phyloP scores from a whole-genome alignment of 176 grass and related monocot genomes.

The Thinopyrum elongatum region DNA sequence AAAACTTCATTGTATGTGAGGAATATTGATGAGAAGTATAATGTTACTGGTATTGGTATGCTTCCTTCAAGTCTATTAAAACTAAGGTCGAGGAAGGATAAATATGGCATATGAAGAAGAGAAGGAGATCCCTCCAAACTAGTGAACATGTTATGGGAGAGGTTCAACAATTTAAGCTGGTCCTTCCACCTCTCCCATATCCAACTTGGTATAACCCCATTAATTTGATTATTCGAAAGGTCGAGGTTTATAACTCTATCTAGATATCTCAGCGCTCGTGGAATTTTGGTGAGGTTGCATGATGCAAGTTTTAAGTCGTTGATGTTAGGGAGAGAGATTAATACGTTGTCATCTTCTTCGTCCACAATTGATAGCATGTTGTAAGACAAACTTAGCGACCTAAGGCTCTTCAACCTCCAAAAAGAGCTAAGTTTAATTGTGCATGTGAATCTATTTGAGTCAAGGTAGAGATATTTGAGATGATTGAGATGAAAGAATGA shows the following conservation, averaged over 20 bases:
- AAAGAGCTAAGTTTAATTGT: neutral
- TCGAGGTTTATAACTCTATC: neutral
- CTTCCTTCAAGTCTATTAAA: neutral
- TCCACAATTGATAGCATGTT: slow-evolving; percentile 7
- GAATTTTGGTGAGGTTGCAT: neutral
- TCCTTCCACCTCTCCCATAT: neutral
- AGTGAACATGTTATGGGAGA: slow-evolving; percentile 16
- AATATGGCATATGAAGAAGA: neutral
- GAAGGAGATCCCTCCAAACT: neutral
- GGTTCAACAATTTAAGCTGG: neutral
- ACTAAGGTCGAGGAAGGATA: neutral
- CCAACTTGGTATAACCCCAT: slow-evolving; percentile 30
- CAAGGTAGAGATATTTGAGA: rapidly evolving
- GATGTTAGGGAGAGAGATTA: neutral
- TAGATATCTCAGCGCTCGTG: neutral
- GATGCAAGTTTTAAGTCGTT: neutral
- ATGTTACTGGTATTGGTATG: neutral
- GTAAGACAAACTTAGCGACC: neutral
- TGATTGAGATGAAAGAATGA: slow-evolving; percentile 8
- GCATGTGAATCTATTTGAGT: neutral
- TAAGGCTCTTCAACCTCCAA: neutral
- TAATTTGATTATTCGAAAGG: slow-evolving; percentile 29
- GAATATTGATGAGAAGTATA: too few species aligned
- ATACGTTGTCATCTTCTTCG: neutral
- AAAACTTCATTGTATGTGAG: rapidly evolving